These are phyloP conservation scores for Claviceps quebecensis DNA, from an alignment of 2,329 filamentous ascomycete genomes.

Conservation along the genomic window DNA sequence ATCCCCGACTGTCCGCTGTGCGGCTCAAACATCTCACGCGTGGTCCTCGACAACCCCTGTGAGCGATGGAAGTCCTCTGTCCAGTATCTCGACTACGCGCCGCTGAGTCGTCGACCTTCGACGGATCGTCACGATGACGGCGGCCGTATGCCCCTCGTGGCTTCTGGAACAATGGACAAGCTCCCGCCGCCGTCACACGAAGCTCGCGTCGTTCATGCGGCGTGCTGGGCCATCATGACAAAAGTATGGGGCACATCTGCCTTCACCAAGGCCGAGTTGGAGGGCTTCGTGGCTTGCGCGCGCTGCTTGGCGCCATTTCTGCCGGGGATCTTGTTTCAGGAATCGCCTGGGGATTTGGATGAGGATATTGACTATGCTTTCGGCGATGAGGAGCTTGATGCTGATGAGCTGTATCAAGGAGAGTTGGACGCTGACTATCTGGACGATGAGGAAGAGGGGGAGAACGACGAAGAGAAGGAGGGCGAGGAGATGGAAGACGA, in stretches of 20 bases:
- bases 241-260: slow-evolving; percentile 1
- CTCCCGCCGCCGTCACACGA: neutral
- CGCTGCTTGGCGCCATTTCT: slow-evolving; percentile 4
- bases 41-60: neutral
- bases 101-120: neutral
- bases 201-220: slow-evolving; percentile 4
- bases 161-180: neutral
- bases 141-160: slow-evolving; percentile 2
- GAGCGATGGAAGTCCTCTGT: slow-evolving; percentile 6
- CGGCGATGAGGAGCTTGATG: slow-evolving; percentile 3
- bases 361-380: slow-evolving; percentile 6
- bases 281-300: slow-evolving; percentile 6
- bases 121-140: neutral
- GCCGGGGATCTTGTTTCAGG: slow-evolving; percentile 4
- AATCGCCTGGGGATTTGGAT: slow-evolving; percentile 5
- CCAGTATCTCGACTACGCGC: slow-evolving; percentile 3
- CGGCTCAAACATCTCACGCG: slow-evolving; percentile 4
- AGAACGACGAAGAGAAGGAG: too few species aligned
- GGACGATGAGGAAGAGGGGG: too few species aligned
- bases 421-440: too few species aligned
- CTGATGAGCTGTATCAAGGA: too few species aligned
- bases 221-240: slow-evolving; percentile 6
- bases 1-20: slow-evolving; percentile 4
- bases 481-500: too few species aligned
- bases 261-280: slow-evolving; percentile 6